Evolutionary conservation across 345 rosid species (phyloP).

Genomic region (Lumnitzera racemosa): DNA sequence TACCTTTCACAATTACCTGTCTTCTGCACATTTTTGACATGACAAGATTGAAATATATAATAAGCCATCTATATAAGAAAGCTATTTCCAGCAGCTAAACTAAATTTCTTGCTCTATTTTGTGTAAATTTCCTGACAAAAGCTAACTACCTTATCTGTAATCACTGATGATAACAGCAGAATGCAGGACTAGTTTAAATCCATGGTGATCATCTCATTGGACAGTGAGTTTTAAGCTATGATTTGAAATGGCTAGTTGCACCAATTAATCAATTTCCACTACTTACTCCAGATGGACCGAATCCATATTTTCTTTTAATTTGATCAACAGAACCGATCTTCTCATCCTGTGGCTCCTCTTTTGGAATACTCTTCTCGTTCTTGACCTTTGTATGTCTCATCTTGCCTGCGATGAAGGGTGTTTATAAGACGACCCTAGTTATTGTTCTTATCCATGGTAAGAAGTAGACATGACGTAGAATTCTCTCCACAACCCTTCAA

Average conservation of each 20-base stretch:
- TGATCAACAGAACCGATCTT: constrained; percentile 52
- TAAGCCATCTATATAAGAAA: too few species aligned
- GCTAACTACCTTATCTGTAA: too few species aligned
- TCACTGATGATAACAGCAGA: too few species aligned
- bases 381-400: constrained; percentile 59
- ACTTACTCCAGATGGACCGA: constrained; percentile 58
- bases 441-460: background rate
- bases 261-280: background rate
- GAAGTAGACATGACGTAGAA: background rate
- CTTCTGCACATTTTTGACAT: too few species aligned
- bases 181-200: too few species aligned
- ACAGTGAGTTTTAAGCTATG: background rate
- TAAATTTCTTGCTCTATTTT: too few species aligned
- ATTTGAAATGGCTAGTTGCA: background rate
- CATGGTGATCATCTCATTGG: too few species aligned
- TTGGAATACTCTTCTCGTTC: constrained; percentile 46
- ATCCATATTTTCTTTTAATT: constrained; percentile 88
- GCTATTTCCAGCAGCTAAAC: too few species aligned
- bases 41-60: too few species aligned
- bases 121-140: too few species aligned
- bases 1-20: background rate
- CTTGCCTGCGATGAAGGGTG: constrained; percentile 34
- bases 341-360: constrained; percentile 55
- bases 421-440: background rate
- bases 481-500: background rate